Percentiles rank a stretch among this genome's conserved stretches.
These are phyloP conservation scores for Aspergillus saccharolyticus DNA, from an alignment of 495 filamentous ascomycete genomes.

Conservation along the genomic window DNA sequence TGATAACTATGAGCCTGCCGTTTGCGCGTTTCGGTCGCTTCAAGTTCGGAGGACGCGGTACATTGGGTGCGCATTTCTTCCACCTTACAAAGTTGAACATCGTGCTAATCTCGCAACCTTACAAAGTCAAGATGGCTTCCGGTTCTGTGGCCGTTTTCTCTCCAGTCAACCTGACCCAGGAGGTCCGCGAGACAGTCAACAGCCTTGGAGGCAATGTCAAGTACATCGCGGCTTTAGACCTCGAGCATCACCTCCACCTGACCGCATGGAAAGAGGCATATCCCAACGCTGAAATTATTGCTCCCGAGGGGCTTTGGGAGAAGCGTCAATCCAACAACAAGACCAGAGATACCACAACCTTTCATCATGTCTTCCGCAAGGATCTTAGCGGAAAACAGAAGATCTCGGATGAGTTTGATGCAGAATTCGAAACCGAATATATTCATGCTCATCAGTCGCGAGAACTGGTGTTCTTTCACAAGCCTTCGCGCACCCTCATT, in stretches of 20 bases:
- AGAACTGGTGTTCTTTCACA: constrained; percentile 82
- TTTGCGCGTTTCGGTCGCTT: constrained; percentile 77
- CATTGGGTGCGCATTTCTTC: constrained; percentile 56
- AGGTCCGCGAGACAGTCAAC: constrained; percentile 62
- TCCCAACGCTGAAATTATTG: constrained; percentile 73
- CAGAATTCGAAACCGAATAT: constrained; percentile 82
- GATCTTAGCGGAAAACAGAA: constrained; percentile 45
- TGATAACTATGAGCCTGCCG: constrained; percentile 78
- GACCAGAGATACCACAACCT: constrained; percentile 60
- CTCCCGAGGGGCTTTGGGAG: constrained; percentile 78
- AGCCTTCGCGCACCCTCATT: constrained; percentile 76
- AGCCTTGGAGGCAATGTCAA: constrained; percentile 65
- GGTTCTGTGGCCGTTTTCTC: constrained; percentile 88
- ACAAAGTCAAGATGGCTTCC: constrained; percentile 68
- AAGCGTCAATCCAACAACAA: constrained; percentile 66
- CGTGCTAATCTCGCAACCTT: too few relatives aligned
- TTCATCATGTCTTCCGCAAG: constrained; percentile 62
- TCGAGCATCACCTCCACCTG: constrained; percentile 90
- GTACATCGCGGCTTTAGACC: constrained; percentile 82
- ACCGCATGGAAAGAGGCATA: constrained; percentile 75
- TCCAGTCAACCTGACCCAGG: constrained; percentile 73
- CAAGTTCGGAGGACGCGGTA: constrained; percentile 82
- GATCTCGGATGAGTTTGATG: constrained; percentile 74
- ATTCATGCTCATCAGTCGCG: constrained; percentile 74
- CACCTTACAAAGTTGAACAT: background rate